Evolutionary conservation across 495 filamentous ascomycete species (phyloP).

Genomic region (Oleoguttula mirabilis): DNA sequence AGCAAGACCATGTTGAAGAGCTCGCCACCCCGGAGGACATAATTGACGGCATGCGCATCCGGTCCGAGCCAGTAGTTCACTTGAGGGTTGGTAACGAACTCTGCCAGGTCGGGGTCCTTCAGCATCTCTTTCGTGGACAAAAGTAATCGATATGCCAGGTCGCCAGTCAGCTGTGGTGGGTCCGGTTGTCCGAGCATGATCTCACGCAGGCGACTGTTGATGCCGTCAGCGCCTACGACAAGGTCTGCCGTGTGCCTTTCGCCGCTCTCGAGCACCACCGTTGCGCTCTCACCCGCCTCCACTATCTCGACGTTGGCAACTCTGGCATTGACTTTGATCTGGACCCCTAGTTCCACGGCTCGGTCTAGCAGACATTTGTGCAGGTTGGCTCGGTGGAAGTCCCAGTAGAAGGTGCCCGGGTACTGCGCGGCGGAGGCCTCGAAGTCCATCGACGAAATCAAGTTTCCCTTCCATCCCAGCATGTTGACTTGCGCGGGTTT

Average conservation of each 20-base stretch:
- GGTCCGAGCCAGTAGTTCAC: no score
- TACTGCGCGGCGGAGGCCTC: conserved; percentile 14
- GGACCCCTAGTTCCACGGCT: conserved; percentile 1
- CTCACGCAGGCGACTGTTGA: conserved; percentile 8
- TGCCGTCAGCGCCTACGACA: conserved; percentile 11
- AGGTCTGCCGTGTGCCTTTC: conserved; percentile 5
- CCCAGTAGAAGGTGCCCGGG: conserved; percentile 14
- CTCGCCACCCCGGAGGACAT: no score
- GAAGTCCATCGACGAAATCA: no score
- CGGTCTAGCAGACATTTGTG: neutral
- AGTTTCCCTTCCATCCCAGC: no score
- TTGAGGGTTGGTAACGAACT: no score
- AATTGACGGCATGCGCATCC: no score
- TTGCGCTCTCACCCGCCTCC: conserved; percentile 4
- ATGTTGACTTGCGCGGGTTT: no score
- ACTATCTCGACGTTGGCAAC: conserved; percentile 1
- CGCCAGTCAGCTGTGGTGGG: conserved; percentile 11
- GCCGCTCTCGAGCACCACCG: conserved; percentile 11
- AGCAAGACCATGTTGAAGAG: no score
- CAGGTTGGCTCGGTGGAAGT: conserved; percentile 8
- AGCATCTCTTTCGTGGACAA: no score
- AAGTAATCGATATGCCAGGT: conserved; percentile 18
- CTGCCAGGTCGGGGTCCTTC: no score
- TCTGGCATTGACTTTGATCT: conserved; percentile 1
- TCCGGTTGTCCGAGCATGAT: neutral